These are phyloP conservation scores for Blepharisma stoltei DNA, from an alignment of 73 alveolate species.

Conservation along the genomic window DNA sequence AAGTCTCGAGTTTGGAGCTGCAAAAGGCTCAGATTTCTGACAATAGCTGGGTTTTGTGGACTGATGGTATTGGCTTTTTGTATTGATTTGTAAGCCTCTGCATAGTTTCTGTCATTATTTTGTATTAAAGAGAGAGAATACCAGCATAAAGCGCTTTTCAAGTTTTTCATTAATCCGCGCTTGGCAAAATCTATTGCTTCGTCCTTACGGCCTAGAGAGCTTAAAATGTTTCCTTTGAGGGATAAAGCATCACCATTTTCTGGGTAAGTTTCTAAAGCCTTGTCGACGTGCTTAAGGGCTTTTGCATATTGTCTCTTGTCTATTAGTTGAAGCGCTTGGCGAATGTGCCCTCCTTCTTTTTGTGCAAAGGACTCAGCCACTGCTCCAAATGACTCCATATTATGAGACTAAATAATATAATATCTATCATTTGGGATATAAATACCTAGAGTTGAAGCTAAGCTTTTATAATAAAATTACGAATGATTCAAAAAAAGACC, in stretches of 20 bases:
- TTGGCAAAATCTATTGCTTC: constrained; percentile 52
- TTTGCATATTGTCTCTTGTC: constrained; percentile 51
- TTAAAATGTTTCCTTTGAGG: constrained; percentile 48
- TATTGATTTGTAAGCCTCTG: constrained; percentile 76
- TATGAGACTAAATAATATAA: too few species aligned
- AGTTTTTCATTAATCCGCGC: constrained; percentile 43
- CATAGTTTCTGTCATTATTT: constrained; percentile 71
- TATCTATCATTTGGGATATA: too few species aligned
- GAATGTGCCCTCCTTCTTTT: constrained; percentile 1
- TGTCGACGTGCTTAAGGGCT: constrained; percentile 46
- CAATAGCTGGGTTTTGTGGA: constrained; percentile 63
- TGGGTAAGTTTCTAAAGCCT: constrained; percentile 43
- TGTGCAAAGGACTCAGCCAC: constrained; percentile 16
- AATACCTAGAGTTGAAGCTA: too few species aligned
- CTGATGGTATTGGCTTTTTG: constrained; percentile 62
- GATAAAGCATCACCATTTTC: constrained; percentile 57
- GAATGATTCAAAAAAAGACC: too few species aligned
- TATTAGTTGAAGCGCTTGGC: constrained; percentile 11
- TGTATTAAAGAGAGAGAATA: constrained; percentile 77
- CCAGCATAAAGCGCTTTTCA: constrained; percentile 82
- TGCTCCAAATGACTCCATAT: constrained; percentile 13
- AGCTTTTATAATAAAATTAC: too few species aligned
- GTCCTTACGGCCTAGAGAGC: constrained; percentile 36
- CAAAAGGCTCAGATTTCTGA: constrained; percentile 76
- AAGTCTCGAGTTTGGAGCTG: constrained; percentile 71